phyloP scores from a whole-genome alignment of 331 rosid species.

The Quercus phellos region DNA sequence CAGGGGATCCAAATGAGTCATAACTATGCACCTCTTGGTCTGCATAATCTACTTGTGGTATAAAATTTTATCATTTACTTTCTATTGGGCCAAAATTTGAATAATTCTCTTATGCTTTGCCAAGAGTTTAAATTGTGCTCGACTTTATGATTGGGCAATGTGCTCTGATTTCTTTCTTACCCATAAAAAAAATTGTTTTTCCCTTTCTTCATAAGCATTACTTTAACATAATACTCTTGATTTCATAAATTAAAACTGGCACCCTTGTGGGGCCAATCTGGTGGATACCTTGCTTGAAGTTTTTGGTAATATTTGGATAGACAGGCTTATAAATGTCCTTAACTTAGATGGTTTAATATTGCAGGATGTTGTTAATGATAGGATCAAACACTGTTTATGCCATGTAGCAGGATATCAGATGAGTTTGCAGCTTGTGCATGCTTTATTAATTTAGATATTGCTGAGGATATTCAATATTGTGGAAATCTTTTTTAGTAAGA shows the following conservation, averaged over 20 bases:
- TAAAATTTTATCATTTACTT: conserved; percentile 7
- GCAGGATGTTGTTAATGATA: conserved; percentile 80
- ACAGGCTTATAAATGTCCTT: background rate
- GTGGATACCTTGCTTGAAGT: background rate
- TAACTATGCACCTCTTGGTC: conserved; percentile 53
- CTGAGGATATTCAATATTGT: too few relatives aligned
- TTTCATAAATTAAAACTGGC: background rate
- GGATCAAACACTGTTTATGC: conserved; percentile 69
- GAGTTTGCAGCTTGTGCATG: conserved; percentile 74
- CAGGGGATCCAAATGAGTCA: accelerated
- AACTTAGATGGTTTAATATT: conserved; percentile 22
- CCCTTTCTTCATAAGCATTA: too few relatives aligned
- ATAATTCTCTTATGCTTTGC: background rate
- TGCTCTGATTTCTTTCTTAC: background rate
- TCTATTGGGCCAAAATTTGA: background rate
- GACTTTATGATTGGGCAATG: background rate
- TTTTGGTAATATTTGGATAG: background rate
- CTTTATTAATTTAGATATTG: conserved; percentile 33
- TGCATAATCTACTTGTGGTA: conserved; percentile 78
- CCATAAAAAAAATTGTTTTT: too few relatives aligned
- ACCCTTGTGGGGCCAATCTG: background rate
- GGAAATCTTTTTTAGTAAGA: too few relatives aligned
- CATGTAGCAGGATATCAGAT: conserved; percentile 59
- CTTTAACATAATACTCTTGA: too few relatives aligned
- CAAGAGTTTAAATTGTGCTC: background rate